Evolutionary conservation across 2,329 filamentous ascomycete genomes (phyloP).

Genomic region (Xylaria sp.): DNA sequence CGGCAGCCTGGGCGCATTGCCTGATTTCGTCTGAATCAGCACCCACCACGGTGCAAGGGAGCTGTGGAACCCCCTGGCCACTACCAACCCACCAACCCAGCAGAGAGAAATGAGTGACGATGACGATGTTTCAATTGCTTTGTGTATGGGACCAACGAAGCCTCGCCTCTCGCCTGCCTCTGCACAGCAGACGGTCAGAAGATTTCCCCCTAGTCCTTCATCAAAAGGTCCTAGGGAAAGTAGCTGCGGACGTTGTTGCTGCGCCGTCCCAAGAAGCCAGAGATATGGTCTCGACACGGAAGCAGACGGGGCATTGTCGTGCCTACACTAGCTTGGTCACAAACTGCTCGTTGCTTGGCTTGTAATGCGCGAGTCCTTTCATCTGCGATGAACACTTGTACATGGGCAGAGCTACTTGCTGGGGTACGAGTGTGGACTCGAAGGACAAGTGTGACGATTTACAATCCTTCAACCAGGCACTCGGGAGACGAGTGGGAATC

Average conservation of each 20-base stretch:
- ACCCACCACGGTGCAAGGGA: slow-evolving; percentile 28
- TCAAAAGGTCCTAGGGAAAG: background rate
- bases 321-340: background rate
- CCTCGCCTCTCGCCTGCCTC: slow-evolving; percentile 9
- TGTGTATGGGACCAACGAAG: background rate
- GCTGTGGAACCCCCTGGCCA: slow-evolving; percentile 27
- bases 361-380: slow-evolving; percentile 13
- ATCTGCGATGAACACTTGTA: slow-evolving; percentile 26
- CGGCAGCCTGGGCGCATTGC: slow-evolving; percentile 12
- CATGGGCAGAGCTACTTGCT: slow-evolving; percentile 29
- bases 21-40: slow-evolving; percentile 26
- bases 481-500: slow-evolving; percentile 23
- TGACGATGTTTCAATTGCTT: slow-evolving; percentile 14
- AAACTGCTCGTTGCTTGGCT: background rate
- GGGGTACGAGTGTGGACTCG: slow-evolving; percentile 19
- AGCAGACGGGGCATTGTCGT: slow-evolving; percentile 10
- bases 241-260: background rate
- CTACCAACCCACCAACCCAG: no score
- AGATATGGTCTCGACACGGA: background rate
- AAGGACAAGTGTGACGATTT: slow-evolving; percentile 27
- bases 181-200: background rate
- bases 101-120: slow-evolving; percentile 20
- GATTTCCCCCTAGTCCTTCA: slow-evolving; percentile 11
- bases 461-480: slow-evolving; percentile 30
- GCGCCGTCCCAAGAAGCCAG: slow-evolving; percentile 13